These are phyloP conservation scores for Eucommia ulmoides DNA, from an alignment of 257 asterid genomes.

Conservation along the genomic window DNA sequence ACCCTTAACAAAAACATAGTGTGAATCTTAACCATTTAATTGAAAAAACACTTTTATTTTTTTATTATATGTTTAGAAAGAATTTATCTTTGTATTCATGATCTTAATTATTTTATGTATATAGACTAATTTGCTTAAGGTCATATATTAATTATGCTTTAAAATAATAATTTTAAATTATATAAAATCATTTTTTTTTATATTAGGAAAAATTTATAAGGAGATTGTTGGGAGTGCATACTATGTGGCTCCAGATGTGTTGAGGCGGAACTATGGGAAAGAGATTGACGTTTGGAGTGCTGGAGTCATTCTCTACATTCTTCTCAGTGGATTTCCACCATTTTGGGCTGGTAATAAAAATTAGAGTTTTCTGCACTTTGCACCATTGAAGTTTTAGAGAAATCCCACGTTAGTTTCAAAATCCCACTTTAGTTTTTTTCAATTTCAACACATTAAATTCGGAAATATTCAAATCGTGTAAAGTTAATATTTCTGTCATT, in stretches of 20 bases:
- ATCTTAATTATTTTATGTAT: neutral
- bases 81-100: too few species aligned
- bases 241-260: conserved; percentile 67
- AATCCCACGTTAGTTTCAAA: too few species aligned
- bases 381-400: too few species aligned
- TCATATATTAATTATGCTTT: neutral
- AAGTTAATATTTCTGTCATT: too few species aligned
- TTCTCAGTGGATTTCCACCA: conserved; percentile 61
- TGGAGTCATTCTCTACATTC: conserved; percentile 56
- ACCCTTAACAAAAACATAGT: too few species aligned
- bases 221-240: conserved; percentile 59
- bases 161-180: too few species aligned
- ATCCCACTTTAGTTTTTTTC: too few species aligned
- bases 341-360: conserved; percentile 48
- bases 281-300: conserved; percentile 75
- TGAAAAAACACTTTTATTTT: neutral
- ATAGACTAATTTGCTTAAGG: neutral
- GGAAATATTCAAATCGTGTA: too few species aligned
- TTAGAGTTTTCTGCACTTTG: neutral
- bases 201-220: conserved; percentile 35
- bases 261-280: conserved; percentile 39
- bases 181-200: too few species aligned
- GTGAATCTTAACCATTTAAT: neutral
- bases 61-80: neutral
- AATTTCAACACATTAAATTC: too few species aligned